Base-by-base conservation (phyloP, 2,329 filamentous ascomycete species). In the Sporothrix mexicana region DNA sequence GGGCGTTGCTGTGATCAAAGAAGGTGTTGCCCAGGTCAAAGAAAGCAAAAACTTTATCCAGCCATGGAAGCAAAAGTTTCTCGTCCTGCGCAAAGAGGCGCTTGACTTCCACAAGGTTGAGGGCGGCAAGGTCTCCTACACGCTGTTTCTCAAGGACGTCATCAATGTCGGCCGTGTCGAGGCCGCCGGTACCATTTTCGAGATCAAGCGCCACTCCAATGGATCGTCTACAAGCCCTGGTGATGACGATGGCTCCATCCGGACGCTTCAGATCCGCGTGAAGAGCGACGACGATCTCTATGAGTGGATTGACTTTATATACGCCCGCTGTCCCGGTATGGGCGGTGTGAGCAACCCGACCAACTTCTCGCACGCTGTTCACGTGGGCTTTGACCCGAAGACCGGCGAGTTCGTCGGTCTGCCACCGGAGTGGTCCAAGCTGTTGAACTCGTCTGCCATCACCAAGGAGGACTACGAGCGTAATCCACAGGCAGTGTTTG, bases 381-480 rank as follows among this genome's bases (percentile, higher is more conserved):
- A 99, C 81, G 96, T 99, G 76, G 96, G 96, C 74, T 99, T 98
- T 80, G 96, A 99, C 80, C 94, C 95, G 36, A 92, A 94, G 78
- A 97, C 94, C 2, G 96, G 96, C 76, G 94, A 96, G 77, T 99
- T 99, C 79, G 94, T 97, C 66, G 96, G 96, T 53, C 83, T 99
- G 77, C 96, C 96, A 1, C 91, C 94, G 5, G 96, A 99, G 84
- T 99, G 96, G 96, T 96, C 97, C 79, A 97, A 97, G 82, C 87
- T 99, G 69, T 87, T 99, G 77, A 98, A 96, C 79, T 95, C 94
- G 9, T 98, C 96, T 2, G 96, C 96, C 73, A 96, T 99, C 79
- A 98, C 96, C 74, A 97, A 98, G 83, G 96, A 99, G 79, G 96
- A 99, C 81, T 98, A 98, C 82, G 94, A 97, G 83, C 95, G 96